These are phyloP conservation scores for Allium fistulosum DNA, from an alignment of 106 monocot species.

Conservation along the genomic window DNA sequence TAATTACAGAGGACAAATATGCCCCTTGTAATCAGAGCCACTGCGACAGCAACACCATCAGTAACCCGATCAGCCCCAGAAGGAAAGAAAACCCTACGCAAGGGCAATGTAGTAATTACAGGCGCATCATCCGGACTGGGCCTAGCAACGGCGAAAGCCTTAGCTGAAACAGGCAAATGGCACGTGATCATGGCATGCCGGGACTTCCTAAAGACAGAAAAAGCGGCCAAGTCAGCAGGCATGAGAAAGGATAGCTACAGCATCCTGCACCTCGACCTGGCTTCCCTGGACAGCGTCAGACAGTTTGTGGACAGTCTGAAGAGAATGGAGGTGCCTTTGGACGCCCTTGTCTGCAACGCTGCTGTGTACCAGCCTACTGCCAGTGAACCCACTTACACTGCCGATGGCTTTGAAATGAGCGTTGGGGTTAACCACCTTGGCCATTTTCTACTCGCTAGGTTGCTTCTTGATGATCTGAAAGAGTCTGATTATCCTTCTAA, in stretches of 20 bases:
- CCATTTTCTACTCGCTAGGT: conserved; percentile 73
- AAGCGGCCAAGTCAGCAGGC: conserved; percentile 69
- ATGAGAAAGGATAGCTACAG: conserved; percentile 84
- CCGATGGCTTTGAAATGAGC: conserved; percentile 93
- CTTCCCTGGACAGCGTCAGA: conserved; percentile 83
- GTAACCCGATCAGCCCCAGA: conserved; percentile 28
- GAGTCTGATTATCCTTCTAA: conserved; percentile 70
- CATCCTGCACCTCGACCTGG: conserved; percentile 92
- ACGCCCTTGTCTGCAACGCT: conserved; percentile 89
- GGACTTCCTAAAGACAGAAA: conserved; percentile 93
- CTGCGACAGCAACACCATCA: conserved; percentile 36
- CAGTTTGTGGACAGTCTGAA: conserved; percentile 66
- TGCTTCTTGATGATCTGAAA: conserved; percentile 54
- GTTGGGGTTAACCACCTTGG: conserved; percentile 91
- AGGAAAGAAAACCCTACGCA: conserved; percentile 70
- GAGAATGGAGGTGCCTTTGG: conserved; percentile 42
- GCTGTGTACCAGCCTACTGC: conserved; percentile 86
- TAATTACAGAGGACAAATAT: conserved; percentile 20
- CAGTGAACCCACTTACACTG: conserved; percentile 71
- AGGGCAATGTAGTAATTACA: conserved; percentile 71
- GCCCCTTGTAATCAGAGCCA: conserved; percentile 31
- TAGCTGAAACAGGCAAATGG: conserved; percentile 88
- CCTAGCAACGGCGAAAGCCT: conserved; percentile 78
- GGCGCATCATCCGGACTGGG: conserved; percentile 96
- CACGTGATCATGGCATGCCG: conserved; percentile 91